Evolutionary conservation across 179 eudicot species (phyloP).

Genomic region (Drosera spatulata): DNA sequence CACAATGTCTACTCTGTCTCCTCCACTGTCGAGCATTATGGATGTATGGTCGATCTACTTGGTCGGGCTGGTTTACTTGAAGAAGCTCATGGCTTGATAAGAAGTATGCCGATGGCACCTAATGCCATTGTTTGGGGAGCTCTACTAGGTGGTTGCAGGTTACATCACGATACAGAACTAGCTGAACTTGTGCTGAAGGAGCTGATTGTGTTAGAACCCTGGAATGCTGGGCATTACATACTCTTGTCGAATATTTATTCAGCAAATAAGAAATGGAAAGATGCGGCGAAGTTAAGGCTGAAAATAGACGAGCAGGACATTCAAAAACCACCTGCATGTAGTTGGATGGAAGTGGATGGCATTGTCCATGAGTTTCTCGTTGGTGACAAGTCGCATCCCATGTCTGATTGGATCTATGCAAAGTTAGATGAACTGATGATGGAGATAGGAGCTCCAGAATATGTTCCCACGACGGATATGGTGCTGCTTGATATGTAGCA

Average conservation of each 20-base stretch:
- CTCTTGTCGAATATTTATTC: conserved; percentile 70
- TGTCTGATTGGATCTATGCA: conserved; percentile 36
- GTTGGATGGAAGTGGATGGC: conserved; percentile 73
- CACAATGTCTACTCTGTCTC: conserved; percentile 18
- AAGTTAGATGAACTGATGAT: conserved; percentile 42
- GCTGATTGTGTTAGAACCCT: conserved; percentile 52
- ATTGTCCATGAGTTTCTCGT: conserved; percentile 63
- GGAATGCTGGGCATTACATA: conserved; percentile 57
- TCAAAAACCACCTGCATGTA: conserved; percentile 52
- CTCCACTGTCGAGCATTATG: conserved; percentile 65
- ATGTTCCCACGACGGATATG: conserved; percentile 51
- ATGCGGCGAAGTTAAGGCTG: conserved; percentile 47
- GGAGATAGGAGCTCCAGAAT: conserved; percentile 45
- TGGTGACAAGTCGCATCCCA: conserved; percentile 55
- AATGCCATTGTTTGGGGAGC: conserved; percentile 80
- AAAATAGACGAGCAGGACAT: conserved; percentile 40
- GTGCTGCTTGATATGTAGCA: conserved; percentile 63
- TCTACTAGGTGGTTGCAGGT: conserved; percentile 61
- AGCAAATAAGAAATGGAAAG: conserved; percentile 45
- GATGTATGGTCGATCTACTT: conserved; percentile 74
- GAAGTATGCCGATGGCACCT: conserved; percentile 50
- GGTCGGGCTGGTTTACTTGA: conserved; percentile 57
- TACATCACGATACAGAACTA: conserved; percentile 43
- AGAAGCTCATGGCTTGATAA: conserved; percentile 45
- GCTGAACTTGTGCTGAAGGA: conserved; percentile 46